Evolutionary conservation across 75 land plant genomes (phyloP), one percentile per base, ranked within the genome.

Genomic region (Cupressus sempervirens): DNA sequence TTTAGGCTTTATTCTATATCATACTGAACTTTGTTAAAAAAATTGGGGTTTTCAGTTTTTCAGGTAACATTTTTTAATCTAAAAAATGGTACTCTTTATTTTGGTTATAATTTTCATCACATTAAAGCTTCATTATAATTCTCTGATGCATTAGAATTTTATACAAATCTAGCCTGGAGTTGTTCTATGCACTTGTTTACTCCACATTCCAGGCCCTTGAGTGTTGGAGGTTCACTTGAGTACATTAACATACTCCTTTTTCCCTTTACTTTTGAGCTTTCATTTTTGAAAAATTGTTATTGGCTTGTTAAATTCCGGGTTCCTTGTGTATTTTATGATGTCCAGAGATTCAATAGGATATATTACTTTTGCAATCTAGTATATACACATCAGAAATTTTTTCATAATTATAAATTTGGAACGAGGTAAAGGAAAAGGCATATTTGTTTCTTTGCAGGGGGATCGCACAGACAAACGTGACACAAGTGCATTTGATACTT

Each of bases 381-480:
- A 38, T 38, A 38, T 45, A 43, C 36, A 23, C 79, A 76, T 76
- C 14, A n/a, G 81, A 79, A n/a, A 79, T n/a, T 3, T 45, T 43
- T 26, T 56, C 13, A 23, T 65, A 9, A 83, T 41, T 52, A 54
- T 4, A 83, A 56, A 36, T 56, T 83, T 34, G 54, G 12, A 52
- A 83, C 77, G 26, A 84, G 45, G 29, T 80, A 84, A 80, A 82
- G 23, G 38, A 82, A 82, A 32, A 18, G 34, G 2, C 40, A 38
- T 38, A 38, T 38, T 54, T 53, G 13, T 12, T 75, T 65, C 83
- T 46, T 41, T 84, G 88, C 89, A 97, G 99, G 99, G 96, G 10
- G 99, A 97, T 86, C 91, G 99, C 23, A 96, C 98, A 40, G 99
- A 97, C 90, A 97, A 97, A 83, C 90, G 91, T 79, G 92, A 89